These are phyloP conservation scores for Scutellaria baicalensis DNA, from an alignment of 257 asterid species.

Conservation along the genomic window DNA sequence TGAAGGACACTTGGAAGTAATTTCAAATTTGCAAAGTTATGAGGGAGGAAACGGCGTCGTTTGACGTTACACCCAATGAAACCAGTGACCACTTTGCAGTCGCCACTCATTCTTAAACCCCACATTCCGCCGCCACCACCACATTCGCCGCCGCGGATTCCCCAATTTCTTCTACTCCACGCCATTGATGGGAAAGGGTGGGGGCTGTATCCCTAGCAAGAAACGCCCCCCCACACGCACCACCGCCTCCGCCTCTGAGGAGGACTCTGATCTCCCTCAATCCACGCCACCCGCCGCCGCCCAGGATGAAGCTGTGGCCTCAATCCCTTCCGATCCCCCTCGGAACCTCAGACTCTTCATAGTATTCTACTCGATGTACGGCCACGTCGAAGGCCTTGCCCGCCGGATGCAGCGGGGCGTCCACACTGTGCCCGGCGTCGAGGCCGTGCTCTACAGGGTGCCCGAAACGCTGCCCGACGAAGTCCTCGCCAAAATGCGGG, in stretches of 20 bases:
- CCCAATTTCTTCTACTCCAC: neutral
- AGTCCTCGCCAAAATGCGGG: constrained; percentile 60
- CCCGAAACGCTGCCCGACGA: constrained; percentile 77
- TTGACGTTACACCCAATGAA: neutral
- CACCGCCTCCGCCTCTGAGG: constrained; percentile 12
- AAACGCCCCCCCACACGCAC: constrained; percentile 33
- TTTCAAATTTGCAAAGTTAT: too few species aligned
- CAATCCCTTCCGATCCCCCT: constrained; percentile 14
- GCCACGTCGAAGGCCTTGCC: constrained; percentile 89
- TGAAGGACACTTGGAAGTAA: too few species aligned
- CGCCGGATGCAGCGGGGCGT: constrained; percentile 80
- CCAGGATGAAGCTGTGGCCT: neutral
- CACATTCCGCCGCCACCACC: neutral
- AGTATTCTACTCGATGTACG: constrained; percentile 93
- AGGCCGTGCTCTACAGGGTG: constrained; percentile 65
- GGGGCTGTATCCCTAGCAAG: constrained; percentile 93
- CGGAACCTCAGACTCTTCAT: constrained; percentile 47
- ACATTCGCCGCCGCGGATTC: neutral
- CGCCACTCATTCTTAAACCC: neutral
- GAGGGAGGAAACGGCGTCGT: constrained; percentile 9
- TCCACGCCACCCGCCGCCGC: constrained; percentile 13
- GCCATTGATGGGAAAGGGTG: constrained; percentile 79
- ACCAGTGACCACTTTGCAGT: neutral
- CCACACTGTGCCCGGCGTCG: constrained; percentile 63
- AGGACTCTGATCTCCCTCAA: constrained; percentile 16